Conservation (phyloP, 352 stramenopile species). For the Phytophthora boehmeriae region DNA sequence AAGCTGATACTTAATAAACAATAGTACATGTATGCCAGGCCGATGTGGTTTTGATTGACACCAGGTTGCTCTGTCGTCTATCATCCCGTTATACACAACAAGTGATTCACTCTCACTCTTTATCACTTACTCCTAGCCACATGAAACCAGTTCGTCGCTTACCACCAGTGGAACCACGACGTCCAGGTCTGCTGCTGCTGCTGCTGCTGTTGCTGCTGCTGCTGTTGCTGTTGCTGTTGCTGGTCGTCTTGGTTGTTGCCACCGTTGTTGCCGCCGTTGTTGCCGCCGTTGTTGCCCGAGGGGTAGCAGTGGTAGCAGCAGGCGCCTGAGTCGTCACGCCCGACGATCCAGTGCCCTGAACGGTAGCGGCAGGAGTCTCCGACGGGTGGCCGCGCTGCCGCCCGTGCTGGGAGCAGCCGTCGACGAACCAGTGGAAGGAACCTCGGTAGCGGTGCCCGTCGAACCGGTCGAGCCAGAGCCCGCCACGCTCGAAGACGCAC, state of each 20-base stretch:
- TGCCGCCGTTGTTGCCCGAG: conserved; percentile 12
- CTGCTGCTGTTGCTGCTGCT: background rate
- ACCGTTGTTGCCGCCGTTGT: conserved; percentile 1
- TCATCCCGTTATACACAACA: conserved; percentile 15
- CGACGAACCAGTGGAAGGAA: conserved; percentile 1
- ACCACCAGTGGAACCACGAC: conserved; percentile 25
- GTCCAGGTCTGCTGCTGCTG: conserved; percentile 11
- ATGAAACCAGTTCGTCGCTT: background rate
- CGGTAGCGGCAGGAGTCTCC: conserved; percentile 1
- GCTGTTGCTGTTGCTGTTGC: conserved; percentile 12
- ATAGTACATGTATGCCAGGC: background rate
- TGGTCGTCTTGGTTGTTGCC: background rate
- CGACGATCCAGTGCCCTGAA: background rate
- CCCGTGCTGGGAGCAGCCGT: conserved; percentile 13
- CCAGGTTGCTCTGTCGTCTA: conserved; percentile 9
- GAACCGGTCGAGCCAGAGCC: conserved; percentile 4
- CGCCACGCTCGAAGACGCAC: background rate
- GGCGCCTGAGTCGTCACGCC: conserved; percentile 12
- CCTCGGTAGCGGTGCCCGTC: background rate
- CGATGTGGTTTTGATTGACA: conserved; percentile 26
- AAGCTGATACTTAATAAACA: too few relatives aligned
- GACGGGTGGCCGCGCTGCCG: conserved; percentile 1
- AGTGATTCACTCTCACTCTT: conserved; percentile 12
- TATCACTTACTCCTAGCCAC: background rate
- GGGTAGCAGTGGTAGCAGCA: background rate